Evolutionary conservation across 2,329 filamentous ascomycete species (phyloP).

Genomic region (Dryadomyces quercivorus): DNA sequence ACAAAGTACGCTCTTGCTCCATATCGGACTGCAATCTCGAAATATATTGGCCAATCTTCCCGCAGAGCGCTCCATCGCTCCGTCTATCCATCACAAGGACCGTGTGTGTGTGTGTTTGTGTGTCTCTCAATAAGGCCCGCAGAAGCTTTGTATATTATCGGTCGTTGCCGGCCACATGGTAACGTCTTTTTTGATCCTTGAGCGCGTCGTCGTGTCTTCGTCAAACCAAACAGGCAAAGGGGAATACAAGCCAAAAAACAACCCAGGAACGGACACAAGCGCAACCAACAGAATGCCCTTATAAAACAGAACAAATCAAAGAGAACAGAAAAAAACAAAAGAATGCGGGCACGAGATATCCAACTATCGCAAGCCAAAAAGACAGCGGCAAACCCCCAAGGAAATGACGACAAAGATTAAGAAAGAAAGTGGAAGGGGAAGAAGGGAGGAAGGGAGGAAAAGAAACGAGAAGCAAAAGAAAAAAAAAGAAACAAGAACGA

Average conservation of each 20-base stretch:
- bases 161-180: conserved; percentile 14
- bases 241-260: background rate
- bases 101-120: too few relatives aligned
- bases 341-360: background rate
- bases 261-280: background rate
- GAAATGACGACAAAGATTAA: background rate
- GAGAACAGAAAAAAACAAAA: background rate
- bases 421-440: background rate
- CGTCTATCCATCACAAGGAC: too few relatives aligned
- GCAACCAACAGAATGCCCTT: background rate
- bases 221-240: conserved; percentile 3
- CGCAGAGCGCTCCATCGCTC: too few relatives aligned
- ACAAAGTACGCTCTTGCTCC: background rate
- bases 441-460: background rate
- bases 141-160: conserved; percentile 10
- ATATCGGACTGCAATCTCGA: too few relatives aligned
- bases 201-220: conserved; percentile 9
- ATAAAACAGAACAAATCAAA: background rate
- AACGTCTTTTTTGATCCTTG: conserved; percentile 11
- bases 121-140: too few relatives aligned
- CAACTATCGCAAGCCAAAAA: background rate
- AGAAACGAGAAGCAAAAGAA: background rate
- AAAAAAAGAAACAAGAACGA: background rate
- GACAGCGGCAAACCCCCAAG: background rate
- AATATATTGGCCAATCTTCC: too few relatives aligned